phyloP scores from a whole-genome alignment of 2,329 filamentous ascomycete species.

The Talaromyces sp. region DNA sequence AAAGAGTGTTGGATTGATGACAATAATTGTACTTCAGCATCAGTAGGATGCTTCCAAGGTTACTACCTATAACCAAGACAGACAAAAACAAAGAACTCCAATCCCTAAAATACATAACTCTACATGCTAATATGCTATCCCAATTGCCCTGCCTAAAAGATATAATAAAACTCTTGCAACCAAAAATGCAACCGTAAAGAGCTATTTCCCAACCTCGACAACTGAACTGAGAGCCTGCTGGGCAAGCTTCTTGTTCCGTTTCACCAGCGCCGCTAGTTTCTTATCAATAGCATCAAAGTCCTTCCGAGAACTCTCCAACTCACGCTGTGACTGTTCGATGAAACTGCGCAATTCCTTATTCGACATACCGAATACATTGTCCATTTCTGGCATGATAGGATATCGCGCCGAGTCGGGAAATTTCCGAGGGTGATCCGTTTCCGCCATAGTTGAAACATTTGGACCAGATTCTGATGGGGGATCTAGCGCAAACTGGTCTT shows the following conservation, averaged over 20 bases:
- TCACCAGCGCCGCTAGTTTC: constrained; percentile 37
- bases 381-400: constrained; percentile 32
- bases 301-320: constrained; percentile 66
- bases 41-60: not conserved
- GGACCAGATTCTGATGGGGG: constrained; percentile 21
- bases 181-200: not conserved
- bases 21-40: not conserved
- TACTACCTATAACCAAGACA: not conserved
- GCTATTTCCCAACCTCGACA: constrained; percentile 19
- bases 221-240: constrained; percentile 35
- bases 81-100: not conserved
- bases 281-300: constrained; percentile 55
- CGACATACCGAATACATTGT: constrained; percentile 40
- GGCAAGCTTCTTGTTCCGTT: constrained; percentile 40
- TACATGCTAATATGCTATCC: not conserved
- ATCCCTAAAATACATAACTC: not conserved
- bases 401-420: constrained; percentile 28
- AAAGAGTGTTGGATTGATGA: not conserved
- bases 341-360: constrained; percentile 37
- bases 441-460: constrained; percentile 37
- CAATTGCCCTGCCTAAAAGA: not conserved
- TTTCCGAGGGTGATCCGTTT: constrained; percentile 38
- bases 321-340: constrained; percentile 46
- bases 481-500: constrained; percentile 22
- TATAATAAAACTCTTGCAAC: not conserved